Percentiles rank a stretch among this genome's conserved stretches.
phyloP scores from a whole-genome alignment of 495 filamentous ascomycete species.

The Penicilliopsis zonata region DNA sequence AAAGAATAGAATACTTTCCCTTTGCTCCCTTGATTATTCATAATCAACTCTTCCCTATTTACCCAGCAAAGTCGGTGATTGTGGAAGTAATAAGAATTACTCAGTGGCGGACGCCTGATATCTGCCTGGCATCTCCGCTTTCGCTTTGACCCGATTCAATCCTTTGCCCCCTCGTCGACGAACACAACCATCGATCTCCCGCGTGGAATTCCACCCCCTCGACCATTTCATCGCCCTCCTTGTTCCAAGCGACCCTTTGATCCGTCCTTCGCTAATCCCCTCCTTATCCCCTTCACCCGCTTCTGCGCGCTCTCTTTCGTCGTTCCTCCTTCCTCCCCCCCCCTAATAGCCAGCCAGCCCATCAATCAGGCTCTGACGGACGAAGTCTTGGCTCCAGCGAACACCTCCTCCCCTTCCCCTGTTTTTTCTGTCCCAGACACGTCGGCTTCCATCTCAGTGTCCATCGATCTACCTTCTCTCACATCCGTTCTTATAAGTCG shows the following conservation, averaged over 20 bases:
- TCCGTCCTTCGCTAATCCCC: no score
- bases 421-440: constrained; percentile 2
- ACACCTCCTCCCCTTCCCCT: constrained; percentile 7
- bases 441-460: constrained; percentile 7
- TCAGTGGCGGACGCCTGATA: neutral
- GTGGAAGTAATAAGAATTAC: no score
- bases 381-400: constrained; percentile 12
- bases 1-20: no score
- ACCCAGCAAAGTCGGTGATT: no score
- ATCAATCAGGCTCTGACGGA: constrained; percentile 7
- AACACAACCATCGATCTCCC: no score
- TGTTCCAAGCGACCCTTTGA: no score
- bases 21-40: no score
- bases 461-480: no score
- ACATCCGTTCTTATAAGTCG: no score
- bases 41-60: no score
- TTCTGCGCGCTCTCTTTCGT: constrained; percentile 3
- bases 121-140: neutral
- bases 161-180: neutral
- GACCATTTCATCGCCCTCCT: no score
- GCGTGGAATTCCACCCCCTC: constrained; percentile 1
- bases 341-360: constrained; percentile 2
- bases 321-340: constrained; percentile 3
- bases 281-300: constrained; percentile 2
- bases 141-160: neutral